Base-by-base conservation (phyloP, 371 early-diverging fungal genomes). In the Thermomucor indicae-seudaticae region DNA sequence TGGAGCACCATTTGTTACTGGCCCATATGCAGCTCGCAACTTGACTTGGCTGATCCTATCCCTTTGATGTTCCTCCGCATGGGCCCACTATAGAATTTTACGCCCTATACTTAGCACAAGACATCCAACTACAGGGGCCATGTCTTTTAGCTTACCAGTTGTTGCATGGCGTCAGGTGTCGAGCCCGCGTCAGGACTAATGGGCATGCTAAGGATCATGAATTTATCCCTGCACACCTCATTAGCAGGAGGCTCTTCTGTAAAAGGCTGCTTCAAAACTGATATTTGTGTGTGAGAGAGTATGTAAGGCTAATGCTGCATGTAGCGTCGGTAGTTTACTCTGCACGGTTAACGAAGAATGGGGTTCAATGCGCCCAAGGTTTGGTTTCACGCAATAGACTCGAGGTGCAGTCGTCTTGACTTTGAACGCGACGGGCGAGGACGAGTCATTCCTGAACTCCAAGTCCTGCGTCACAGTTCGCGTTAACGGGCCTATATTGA, bases 391-490 rank as follows among this genome's bases (percentile, higher is more conserved):
- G 57, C 89, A 90, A 65, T 92, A 95, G 43, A 85, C 78, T 65
- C 89, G 89, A 16, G 96, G 96, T 0, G 92, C 91, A 1, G 95
- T 95, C 3, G 95, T 95, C 57, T 93, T 92, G 55, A 95, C 86
- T 62, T 95, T 93, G 75, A 89, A 95, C 25, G 86, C 86, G 31
- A 85, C 57, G 2, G 80, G 61, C 25, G 69, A 55, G 38, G 65
- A 65, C 49, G 72, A 64, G 27, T 68, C 56, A 67, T 91, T 91
- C 4, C 53, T 54, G 48, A 91, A 64, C 1, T 41, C 41, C 45
- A 90, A 56, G 12, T 54, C 53, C 48, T 62, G 64, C 42, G 75
- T 74, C 20, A 75, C 72, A 47, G 76, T 68, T 22, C 62, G 49
- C 55, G 78, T 78, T 60, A 89, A 83, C 5, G 91, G 91, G 39